Evolutionary conservation across 2,329 filamentous ascomycete genomes (phyloP).

Genomic region (Dactylellina parvicollis): DNA sequence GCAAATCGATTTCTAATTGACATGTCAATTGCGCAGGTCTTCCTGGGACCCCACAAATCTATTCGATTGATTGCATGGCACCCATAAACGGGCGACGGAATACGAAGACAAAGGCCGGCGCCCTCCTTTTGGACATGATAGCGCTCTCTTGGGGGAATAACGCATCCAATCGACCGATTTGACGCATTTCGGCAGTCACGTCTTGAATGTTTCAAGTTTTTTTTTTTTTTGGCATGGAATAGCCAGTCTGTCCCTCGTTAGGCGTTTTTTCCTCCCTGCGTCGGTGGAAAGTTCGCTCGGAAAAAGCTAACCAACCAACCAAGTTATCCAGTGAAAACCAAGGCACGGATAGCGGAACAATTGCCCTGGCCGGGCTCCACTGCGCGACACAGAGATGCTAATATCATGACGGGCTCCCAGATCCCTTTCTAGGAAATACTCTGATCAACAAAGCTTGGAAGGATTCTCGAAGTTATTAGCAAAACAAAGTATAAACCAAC

Average conservation of each 20-base stretch:
- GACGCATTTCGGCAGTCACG: constrained; percentile 8
- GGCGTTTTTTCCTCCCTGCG: constrained; percentile 26
- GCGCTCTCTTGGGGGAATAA: constrained; percentile 18
- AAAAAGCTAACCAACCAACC: constrained; percentile 40
- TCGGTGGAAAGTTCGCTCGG: constrained; percentile 48
- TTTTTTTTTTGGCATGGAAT: constrained; percentile 22
- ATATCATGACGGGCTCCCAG: constrained; percentile 12
- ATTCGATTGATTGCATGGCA: not conserved
- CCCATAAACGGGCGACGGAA: constrained; percentile 14
- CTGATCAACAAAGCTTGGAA: constrained; percentile 21
- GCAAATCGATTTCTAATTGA: constrained; percentile 15
- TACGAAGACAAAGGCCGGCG: constrained; percentile 22
- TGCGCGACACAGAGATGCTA: not conserved
- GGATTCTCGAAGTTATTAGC: constrained; percentile 30
- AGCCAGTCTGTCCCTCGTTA: too few relatives aligned
- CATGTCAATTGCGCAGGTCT: not conserved
- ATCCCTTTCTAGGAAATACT: not conserved
- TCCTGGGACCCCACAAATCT: constrained; percentile 8
- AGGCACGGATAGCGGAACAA: constrained; percentile 49
- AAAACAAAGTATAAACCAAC: not conserved
- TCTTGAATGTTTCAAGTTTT: constrained; percentile 33
- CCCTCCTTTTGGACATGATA: not conserved
- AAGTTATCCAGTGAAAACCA: constrained; percentile 23
- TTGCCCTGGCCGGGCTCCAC: too few relatives aligned
- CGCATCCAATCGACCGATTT: constrained; percentile 45